Base-by-base conservation (phyloP, 2,329 filamentous ascomycete genomes). In the Alternaria incomplexa region DNA sequence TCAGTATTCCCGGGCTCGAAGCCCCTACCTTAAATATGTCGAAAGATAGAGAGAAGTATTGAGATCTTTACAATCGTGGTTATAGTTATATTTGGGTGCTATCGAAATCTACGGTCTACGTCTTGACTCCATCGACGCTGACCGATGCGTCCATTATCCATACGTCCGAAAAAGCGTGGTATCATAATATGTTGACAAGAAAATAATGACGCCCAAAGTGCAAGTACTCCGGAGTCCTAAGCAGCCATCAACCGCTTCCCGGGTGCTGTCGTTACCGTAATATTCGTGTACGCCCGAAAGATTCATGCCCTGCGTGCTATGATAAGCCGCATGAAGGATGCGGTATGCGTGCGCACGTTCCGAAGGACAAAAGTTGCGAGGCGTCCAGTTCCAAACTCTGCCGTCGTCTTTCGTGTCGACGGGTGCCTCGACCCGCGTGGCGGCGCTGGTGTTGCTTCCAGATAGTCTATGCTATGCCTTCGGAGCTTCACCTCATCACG, bases 401-500 rank as follows among this genome's bases (percentile, higher is more conserved):
- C n/a, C 20, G 7, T 50, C 50, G 25, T 55, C 60, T 62, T 50
- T 20, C 43, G 48, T 53, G 43, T 43, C 48, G 55, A 43, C 28
- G 28, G 32, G 50, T 23, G 52, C 44, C 56, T 55, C 48, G 55
- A 12, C 28, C n/a, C n/a, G 28, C 15, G 44, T 23, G n/a, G 44
- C 50, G 15, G 32, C 44, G 40, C 50, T 44, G 40, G 46, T 40
- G 32, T 17, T 59, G 11, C 23, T 26, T 50, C 36, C 28, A 26
- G 44, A 20, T 13, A 15, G 13, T 45, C 30, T 5, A 44, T 28
- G 26, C 13, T 7, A 25, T 59, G 45, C 7, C 2, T 28, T 25
- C 3, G 6, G 15, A 13, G 13, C 25, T 59, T 62, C 65, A 72
- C 51, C 65, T 67, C 59, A 59, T 61, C 9, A 58, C 61, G 63